Evolutionary conservation across 2,329 filamentous ascomycete genomes (phyloP), one percentile per base, ranked within the genome.

Genomic region (Ophiostoma sp.): DNA sequence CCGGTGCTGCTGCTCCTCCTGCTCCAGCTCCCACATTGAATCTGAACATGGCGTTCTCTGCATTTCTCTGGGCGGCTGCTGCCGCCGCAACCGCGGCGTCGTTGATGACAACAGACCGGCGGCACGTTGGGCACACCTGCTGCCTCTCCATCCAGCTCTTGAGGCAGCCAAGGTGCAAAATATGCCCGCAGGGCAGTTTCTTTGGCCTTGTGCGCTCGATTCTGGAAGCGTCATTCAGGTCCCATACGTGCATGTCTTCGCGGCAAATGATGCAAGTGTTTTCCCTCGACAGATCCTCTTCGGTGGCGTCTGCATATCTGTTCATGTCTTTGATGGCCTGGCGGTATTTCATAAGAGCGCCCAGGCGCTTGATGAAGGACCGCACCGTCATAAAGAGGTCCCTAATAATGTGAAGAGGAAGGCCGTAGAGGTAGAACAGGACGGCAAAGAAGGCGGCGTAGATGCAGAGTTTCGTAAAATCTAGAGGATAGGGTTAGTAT

Each of bases 241-340:
- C 79, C 91, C 92, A 97, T 1, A 89, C 87, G 45, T 87, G 86
- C 95, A 99, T 99, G 72, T 96, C 92, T 77, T 99, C 95, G 70
- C 95, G 88, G 78, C 95, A 99, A 68, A 99, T 97, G 73, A 99
- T 99, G 78, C 95, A 99, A 2, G 95, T 96, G 74, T 96, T 92
- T 76, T 97, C 94, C 65, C 91, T 85, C 41, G 83, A 82, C 38
- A 99, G 86, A 72, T 99, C 94, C 72, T 96, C 92, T 1, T 86
- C 84, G 0, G 91, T 97, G 1, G 95, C 95, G 76, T 99, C 95
- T 4, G 91, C 90, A 76, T 97, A 98, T 70, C 87, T 86, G 75
- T 96, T 95, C 93, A 99, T 98, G 76, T 98, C 92, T 73, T 90
- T 86, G 3, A 96, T 93, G 2, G 95, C 95, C 74, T 92, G 92